These are phyloP conservation scores for Suhomyces canberraensis DNA, from an alignment of 805 yeast species.

Conservation along the genomic window DNA sequence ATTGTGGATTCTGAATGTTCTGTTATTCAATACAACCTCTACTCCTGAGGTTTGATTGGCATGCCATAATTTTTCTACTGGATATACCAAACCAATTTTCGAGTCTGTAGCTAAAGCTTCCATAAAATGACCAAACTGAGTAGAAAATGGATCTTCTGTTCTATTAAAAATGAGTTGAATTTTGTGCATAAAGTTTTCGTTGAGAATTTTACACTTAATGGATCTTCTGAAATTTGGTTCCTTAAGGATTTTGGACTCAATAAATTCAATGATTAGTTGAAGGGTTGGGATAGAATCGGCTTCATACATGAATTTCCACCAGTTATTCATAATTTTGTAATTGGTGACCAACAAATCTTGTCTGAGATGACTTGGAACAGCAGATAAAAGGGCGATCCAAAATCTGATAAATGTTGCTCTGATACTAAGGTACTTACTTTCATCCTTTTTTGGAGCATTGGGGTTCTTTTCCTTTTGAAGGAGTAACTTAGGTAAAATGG, in stretches of 20 bases:
- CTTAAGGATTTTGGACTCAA: conserved; percentile 49
- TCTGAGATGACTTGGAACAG: conserved; percentile 53
- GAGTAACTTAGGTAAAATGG: conserved; percentile 59
- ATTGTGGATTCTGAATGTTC: conserved; percentile 60
- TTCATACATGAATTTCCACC: conserved; percentile 61
- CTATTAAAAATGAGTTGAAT: conserved; percentile 47
- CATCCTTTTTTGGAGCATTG: conserved; percentile 48
- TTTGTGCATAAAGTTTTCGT: conserved; percentile 67
- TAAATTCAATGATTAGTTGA: conserved; percentile 39
- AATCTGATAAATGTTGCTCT: conserved; percentile 61
- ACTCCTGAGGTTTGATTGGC: conserved; percentile 33
- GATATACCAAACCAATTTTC: conserved; percentile 44
- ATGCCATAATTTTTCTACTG: conserved; percentile 50
- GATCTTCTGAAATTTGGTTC: conserved; percentile 63
- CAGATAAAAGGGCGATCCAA: conserved; percentile 51
- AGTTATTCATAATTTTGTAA: conserved; percentile 53
- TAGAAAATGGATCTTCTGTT: conserved; percentile 19
- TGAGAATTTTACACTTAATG: conserved; percentile 71
- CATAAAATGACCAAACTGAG: conserved; percentile 44
- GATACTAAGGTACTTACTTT: conserved; percentile 39
- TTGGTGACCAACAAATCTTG: conserved; percentile 58
- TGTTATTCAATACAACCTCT: conserved; percentile 45
- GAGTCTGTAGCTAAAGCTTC: conserved; percentile 47
- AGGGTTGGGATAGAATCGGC: conserved; percentile 49
- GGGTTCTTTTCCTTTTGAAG: too few relatives aligned